Percentiles rank a stretch among this genome's conserved stretches.
phyloP scores from a whole-genome alignment of 2,329 filamentous ascomycete species.

The Chaetomiaceae sp. region DNA sequence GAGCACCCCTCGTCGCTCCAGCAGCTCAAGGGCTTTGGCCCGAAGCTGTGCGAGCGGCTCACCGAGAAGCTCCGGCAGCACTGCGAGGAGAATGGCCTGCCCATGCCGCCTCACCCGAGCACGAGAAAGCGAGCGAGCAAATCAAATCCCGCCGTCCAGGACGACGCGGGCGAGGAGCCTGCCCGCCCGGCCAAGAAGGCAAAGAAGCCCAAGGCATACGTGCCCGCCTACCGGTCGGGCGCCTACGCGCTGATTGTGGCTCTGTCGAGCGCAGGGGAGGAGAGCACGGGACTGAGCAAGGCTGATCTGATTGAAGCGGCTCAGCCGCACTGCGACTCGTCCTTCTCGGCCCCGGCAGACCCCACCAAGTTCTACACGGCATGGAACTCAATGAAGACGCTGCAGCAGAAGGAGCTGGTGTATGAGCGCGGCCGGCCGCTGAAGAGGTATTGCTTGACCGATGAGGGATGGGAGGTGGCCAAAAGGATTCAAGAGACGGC shows the following conservation, averaged over 20 bases:
- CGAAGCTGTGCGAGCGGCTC: conserved; percentile 65
- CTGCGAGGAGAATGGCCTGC: conserved; percentile 62
- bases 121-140: conserved; percentile 37
- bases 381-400: conserved; percentile 77
- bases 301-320: conserved; percentile 62
- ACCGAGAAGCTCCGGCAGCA: conserved; percentile 57
- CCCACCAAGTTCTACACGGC: conserved; percentile 71
- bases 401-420: conserved; percentile 69
- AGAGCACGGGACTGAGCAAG: conserved; percentile 61
- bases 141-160: conserved; percentile 26
- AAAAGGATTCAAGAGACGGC: conserved; percentile 53
- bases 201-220: conserved; percentile 61
- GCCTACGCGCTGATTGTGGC: conserved; percentile 68
- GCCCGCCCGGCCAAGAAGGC: conserved; percentile 51
- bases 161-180: conserved; percentile 36
- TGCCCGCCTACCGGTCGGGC: conserved; percentile 68
- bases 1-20: conserved; percentile 69
- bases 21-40: conserved; percentile 69
- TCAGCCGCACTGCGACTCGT: conserved; percentile 68
- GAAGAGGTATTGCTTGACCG: conserved; percentile 65
- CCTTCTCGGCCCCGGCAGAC: conserved; percentile 64
- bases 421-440: conserved; percentile 65
- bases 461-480: conserved; percentile 74
- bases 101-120: conserved; percentile 59
- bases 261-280: conserved; percentile 56